Evolutionary conservation across 2,329 filamentous ascomycete species (phyloP).

Genomic region (Hymenoscyphus repandus): DNA sequence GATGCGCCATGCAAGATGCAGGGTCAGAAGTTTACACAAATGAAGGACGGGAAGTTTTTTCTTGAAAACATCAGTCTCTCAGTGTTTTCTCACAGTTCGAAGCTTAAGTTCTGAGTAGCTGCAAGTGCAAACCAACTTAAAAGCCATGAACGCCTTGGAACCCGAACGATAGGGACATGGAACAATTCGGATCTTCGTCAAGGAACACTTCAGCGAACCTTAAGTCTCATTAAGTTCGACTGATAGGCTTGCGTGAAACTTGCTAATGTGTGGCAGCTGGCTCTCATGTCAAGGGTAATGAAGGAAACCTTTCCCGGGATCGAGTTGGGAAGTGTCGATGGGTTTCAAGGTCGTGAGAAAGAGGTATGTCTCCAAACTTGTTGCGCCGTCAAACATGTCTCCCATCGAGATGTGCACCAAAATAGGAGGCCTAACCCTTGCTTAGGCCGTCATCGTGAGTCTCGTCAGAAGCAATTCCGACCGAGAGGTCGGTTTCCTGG

Average conservation of each 20-base stretch:
- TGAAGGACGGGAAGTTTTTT: too few species aligned
- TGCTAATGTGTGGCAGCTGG: conserved; percentile 49
- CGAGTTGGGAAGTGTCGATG: conserved; percentile 94
- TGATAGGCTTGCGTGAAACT: background rate
- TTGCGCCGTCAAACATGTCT: too few species aligned
- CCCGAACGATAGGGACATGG: background rate
- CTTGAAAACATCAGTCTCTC: too few species aligned
- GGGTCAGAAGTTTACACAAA: too few species aligned
- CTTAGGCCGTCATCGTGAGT: conserved; percentile 72
- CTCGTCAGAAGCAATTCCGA: conserved; percentile 88
- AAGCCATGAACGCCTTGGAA: background rate
- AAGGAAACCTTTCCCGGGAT: conserved; percentile 79
- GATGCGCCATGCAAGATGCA: too few species aligned
- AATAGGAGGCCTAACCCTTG: background rate
- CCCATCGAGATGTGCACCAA: background rate
- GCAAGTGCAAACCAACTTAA: too few species aligned
- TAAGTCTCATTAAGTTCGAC: too few species aligned
- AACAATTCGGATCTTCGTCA: background rate
- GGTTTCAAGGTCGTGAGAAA: conserved; percentile 95
- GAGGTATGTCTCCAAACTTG: conserved; percentile 43
- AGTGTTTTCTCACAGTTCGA: too few species aligned
- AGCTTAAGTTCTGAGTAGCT: too few species aligned
- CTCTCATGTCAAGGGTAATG: conserved; percentile 67
- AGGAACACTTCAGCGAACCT: too few species aligned
- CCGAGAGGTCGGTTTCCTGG: conserved; percentile 86